Conservation (phyloP, 176 grass and related monocot species). For the Ananas comosus region DNA sequence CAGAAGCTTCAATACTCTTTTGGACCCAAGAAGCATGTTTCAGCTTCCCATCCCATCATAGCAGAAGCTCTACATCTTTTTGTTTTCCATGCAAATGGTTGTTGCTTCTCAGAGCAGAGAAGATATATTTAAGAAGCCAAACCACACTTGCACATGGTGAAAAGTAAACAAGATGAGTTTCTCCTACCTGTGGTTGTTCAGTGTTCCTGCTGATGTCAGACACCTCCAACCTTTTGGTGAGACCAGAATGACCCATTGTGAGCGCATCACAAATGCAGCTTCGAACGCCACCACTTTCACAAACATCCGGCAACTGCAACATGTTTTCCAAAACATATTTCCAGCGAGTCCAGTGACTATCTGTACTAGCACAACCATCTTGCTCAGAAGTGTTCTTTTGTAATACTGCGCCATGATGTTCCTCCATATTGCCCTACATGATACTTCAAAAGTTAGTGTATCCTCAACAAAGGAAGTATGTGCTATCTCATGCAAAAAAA, state of each 20-base stretch:
- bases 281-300: slow-evolving; percentile 50
- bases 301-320: slow-evolving; percentile 36
- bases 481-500: too few relatives aligned
- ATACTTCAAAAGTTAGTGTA: slow-evolving; percentile 5
- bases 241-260: slow-evolving; percentile 22
- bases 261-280: slow-evolving; percentile 51
- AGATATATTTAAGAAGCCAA: not conserved
- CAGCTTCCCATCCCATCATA: too few relatives aligned
- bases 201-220: slow-evolving; percentile 2
- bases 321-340: slow-evolving; percentile 40
- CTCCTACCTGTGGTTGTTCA: slow-evolving; percentile 16
- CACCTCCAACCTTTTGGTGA: slow-evolving; percentile 23
- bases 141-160: slow-evolving; percentile 1
- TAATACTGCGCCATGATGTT: slow-evolving; percentile 12
- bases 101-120: too few relatives aligned
- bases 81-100: too few relatives aligned
- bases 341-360: slow-evolving; percentile 41
- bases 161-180: not conserved
- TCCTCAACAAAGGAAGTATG: too few relatives aligned
- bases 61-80: too few relatives aligned
- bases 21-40: too few relatives aligned
- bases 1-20: too few relatives aligned
- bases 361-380: slow-evolving; percentile 27
- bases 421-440: slow-evolving; percentile 18
- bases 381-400: slow-evolving; percentile 14